A percentile compares a stretch with the other conserved stretches of the same genome.
Evolutionary conservation across 257 asterid species (phyloP).

Genomic region (Penstemon eatonii): DNA sequence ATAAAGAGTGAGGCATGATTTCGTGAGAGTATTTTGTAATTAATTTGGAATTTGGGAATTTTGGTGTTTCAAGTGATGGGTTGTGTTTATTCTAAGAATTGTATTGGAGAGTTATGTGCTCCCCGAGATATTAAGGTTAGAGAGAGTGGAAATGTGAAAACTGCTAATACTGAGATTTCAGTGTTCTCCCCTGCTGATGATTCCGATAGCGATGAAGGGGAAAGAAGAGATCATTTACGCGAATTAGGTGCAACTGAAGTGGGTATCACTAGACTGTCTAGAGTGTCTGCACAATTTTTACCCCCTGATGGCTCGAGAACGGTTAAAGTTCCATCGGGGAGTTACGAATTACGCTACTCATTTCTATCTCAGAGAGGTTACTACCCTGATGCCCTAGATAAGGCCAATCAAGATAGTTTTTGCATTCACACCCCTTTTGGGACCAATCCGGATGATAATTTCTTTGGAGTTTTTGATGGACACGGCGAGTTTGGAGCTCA

Average conservation of each 20-base stretch:
- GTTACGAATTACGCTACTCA: slow-evolving; percentile 73
- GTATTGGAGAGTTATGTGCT: slow-evolving; percentile 85
- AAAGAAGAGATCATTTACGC: slow-evolving; percentile 52
- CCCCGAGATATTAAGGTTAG: slow-evolving; percentile 56
- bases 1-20: slow-evolving; percentile 3
- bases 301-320: slow-evolving; percentile 80
- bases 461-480: slow-evolving; percentile 97
- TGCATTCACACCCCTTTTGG: slow-evolving; percentile 95
- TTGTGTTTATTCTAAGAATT: slow-evolving; percentile 78
- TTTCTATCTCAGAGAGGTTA: slow-evolving; percentile 93
- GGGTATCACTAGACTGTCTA: slow-evolving; percentile 74
- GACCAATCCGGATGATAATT: slow-evolving; percentile 67
- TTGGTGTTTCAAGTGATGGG: slow-evolving; percentile 69
- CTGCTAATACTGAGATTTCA: slow-evolving; percentile 47
- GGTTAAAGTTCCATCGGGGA: slow-evolving; percentile 70
- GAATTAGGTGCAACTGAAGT: slow-evolving; percentile 56
- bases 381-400: slow-evolving; percentile 97
- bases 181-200: slow-evolving; percentile 59
- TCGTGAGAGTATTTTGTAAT: slow-evolving; percentile 41
- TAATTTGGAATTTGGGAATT: slow-evolving; percentile 37
- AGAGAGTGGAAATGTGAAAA: slow-evolving; percentile 49
- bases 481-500: slow-evolving; percentile 94
- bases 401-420: slow-evolving; percentile 94
- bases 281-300: slow-evolving; percentile 81
- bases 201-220: slow-evolving; percentile 56